Base-by-base conservation (phyloP, 2,329 filamentous ascomycete genomes). In the Colletotrichum sp. region DNA sequence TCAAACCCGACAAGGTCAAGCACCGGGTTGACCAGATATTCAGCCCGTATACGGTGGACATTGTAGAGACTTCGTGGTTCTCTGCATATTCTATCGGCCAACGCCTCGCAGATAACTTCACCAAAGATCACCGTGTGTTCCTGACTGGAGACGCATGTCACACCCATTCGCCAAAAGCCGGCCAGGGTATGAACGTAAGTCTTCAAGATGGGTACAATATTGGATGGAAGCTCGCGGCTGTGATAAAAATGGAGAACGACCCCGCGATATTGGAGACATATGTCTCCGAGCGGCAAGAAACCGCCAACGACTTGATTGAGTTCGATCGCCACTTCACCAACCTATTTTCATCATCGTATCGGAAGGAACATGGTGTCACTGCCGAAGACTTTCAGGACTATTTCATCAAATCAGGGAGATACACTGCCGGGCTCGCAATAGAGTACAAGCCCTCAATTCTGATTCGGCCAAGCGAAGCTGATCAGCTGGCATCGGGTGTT, bases 171-270 rank as follows among this genome's bases (percentile, higher is more conserved):
- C 93, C 93, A 32, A 95, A 95, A 86, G 94, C 93, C 32, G 94
- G 94, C 2, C 94, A 95, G 83, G 93, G 93, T 26, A 95, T 95
- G 94, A 95, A 95, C 80, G 94, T 94, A 1, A 93, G 93, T 5
- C 95, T 95, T 84, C 88, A 94, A 65, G 94, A 96, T 79, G 95
- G 95, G 1, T 91, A 95, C 76, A 99, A 98, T 84, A 89, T 99
- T 55, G 96, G 96, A 7, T 99, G 96, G 96, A 99, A 99, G 87
- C 94, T 98, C 64, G 96, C 98, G 82, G 92, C 95, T 36, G 96
- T 98, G 13, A 95, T 98, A 21, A 52, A 82, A 89, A 90, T 28
- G 95, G 95, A 15, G 94, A 98, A 78, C 95, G 86, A 92, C 21
- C 93, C 94, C 76, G 90, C 91, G 3, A 89, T 97, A 18, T 90